Evolutionary conservation across 352 stramenopile genomes (phyloP), one percentile per base, ranked within the genome.

Genomic region (Phytopythium chamaehyphon): DNA sequence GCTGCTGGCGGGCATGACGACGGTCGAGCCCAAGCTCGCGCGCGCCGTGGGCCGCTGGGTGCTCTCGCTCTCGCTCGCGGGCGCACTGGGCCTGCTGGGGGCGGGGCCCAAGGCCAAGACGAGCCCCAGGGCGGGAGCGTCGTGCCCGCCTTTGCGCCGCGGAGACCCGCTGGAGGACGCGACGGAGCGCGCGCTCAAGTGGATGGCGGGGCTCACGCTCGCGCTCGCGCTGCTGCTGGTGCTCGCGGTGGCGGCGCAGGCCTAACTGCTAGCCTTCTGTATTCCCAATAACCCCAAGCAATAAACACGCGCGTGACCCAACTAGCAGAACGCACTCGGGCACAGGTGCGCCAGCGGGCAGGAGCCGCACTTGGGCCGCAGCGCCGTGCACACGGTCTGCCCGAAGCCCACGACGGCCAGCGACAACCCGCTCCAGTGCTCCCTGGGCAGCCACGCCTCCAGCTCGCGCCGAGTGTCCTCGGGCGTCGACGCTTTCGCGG

Each of bases 331-430:
- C 26, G 75, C 75, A 45, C 76, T 88, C 11, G 78, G 81, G 61
- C 81, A 92, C 10, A 57, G 50, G 11, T 57, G 33, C 42, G 67
- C 65, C 26, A 92, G 48, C 5, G 76, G 73, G 57, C 82, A 92
- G 5, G 64, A 56, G 2, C 55, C 69, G 18, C 82, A 92, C 4
- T 75, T 76, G 3, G 82, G 82, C 18, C 69, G 57, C 21, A 71
- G 66, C 1, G 82, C 74, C 0, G 66, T 68, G 54, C 82, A 92
- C 8, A 86, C 54, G 26, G 47, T 72, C 49, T 92, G 82, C 12
- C 82, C 78, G 55, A 92, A 90, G n/a, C 82, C 82, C 33, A 92
- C 78, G 38, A 90, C 73, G 1, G 73, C 58, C 35, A 72, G 72
- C 12, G 81, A 92, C 35, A 92, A 64, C 7, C 64, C 61, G 5